A percentile compares a stretch with the other conserved stretches of the same genome.
These are phyloP conservation scores for Aleurites moluccanus DNA, from an alignment of 441 rosid species.

Conservation along the genomic window DNA sequence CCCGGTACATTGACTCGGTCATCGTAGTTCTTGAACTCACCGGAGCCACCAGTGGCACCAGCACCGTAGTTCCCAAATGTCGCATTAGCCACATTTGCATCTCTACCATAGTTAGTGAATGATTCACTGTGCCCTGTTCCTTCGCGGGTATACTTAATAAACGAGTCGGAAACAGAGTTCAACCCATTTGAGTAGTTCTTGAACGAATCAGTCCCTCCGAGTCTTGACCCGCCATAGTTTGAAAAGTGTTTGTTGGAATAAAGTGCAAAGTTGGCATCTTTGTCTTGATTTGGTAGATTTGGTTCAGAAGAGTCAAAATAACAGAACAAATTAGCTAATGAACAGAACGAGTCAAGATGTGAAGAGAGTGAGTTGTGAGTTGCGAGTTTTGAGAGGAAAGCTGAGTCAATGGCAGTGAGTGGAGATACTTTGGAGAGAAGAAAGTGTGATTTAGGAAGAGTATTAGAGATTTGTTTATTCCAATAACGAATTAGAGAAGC, in stretches of 20 bases:
- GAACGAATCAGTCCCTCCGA: slow-evolving; percentile 62
- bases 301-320: slow-evolving; percentile 32
- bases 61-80: slow-evolving; percentile 71
- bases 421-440: slow-evolving; percentile 80
- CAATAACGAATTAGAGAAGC: slow-evolving; percentile 77
- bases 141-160: slow-evolving; percentile 67
- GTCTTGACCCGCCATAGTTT: slow-evolving; percentile 53
- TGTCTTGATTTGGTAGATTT: not conserved
- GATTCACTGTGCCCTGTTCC: slow-evolving; percentile 50
- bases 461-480: slow-evolving; percentile 56
- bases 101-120: slow-evolving; percentile 51
- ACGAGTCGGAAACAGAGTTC: slow-evolving; percentile 57
- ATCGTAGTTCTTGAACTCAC: slow-evolving; percentile 61
- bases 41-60: slow-evolving; percentile 64
- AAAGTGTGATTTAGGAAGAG: slow-evolving; percentile 48
- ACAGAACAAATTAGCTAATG: slow-evolving; percentile 72
- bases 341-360: slow-evolving; percentile 62
- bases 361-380: slow-evolving; percentile 48
- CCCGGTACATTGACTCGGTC: slow-evolving; percentile 58
- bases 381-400: slow-evolving; percentile 66
- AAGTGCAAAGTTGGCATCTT: slow-evolving; percentile 49
- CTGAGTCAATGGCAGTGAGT: slow-evolving; percentile 57
- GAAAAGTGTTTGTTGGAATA: slow-evolving; percentile 65
- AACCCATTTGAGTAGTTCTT: slow-evolving; percentile 57
- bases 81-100: slow-evolving; percentile 69